Evolutionary conservation across 257 asterid species (phyloP).

Genomic region (Rauvolfia tetraphylla): DNA sequence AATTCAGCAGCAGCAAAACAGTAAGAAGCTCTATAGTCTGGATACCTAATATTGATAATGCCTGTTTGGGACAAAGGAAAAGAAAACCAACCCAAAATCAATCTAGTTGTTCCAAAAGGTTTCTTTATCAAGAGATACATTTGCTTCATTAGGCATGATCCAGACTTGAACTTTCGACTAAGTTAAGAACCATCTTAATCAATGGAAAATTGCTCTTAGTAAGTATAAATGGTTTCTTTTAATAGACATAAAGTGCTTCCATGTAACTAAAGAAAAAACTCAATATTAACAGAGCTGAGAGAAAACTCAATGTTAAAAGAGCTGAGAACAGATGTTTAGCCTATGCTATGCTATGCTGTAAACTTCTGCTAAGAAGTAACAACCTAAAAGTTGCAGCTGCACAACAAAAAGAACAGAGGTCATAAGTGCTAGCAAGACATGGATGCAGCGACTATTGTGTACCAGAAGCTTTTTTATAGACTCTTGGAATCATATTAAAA

Average conservation of each 20-base stretch:
- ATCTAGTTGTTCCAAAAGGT: neutral
- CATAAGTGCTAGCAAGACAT: neutral
- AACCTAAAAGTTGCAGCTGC: neutral
- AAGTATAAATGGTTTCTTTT: too few species aligned
- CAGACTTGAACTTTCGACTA: neutral
- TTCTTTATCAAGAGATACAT: neutral
- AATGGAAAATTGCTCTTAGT: neutral
- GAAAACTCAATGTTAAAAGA: neutral
- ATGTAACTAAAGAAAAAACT: neutral
- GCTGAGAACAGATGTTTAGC: neutral
- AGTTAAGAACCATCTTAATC: neutral
- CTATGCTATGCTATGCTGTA: too few species aligned
- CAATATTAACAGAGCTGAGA: neutral
- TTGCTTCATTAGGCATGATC: neutral
- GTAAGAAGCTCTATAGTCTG: slow-evolving; percentile 58
- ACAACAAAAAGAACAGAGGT: neutral
- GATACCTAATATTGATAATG: slow-evolving; percentile 45
- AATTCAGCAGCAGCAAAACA: slow-evolving; percentile 52
- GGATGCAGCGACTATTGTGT: neutral
- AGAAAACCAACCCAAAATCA: neutral
- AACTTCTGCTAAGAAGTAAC: neutral
- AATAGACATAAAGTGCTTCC: neutral
- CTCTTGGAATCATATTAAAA: neutral
- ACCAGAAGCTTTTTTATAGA: neutral
- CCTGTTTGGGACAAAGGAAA: slow-evolving; percentile 33